Conservation (phyloP, 345 rosid genomes). For the Arabidopsis arenosa region DNA sequence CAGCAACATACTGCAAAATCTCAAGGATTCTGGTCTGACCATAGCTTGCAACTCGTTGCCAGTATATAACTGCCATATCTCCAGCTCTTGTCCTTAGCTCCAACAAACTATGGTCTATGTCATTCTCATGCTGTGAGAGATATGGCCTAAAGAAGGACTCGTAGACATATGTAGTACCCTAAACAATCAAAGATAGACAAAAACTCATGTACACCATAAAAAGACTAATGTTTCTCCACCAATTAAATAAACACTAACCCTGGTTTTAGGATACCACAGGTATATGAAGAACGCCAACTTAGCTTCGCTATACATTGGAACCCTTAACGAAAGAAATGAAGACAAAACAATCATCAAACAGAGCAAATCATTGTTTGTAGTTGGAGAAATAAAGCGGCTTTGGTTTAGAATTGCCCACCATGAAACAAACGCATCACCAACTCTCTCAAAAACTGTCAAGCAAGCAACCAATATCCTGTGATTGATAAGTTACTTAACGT, state of each 20-base stretch:
- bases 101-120: slow-evolving; percentile 62
- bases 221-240: background rate
- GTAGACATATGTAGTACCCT: slow-evolving; percentile 71
- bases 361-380: background rate
- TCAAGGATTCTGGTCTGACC: slow-evolving; percentile 61
- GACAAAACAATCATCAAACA: slow-evolving; percentile 2
- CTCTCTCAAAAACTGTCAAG: slow-evolving; percentile 69
- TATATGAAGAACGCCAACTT: slow-evolving; percentile 78
- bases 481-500: background rate
- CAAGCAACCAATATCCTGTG: slow-evolving; percentile 80
- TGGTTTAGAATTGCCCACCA: slow-evolving; percentile 51
- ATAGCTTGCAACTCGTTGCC: slow-evolving; percentile 68
- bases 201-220: background rate
- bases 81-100: slow-evolving; percentile 63
- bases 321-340: slow-evolving; percentile 55
- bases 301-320: slow-evolving; percentile 83
- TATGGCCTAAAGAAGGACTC: slow-evolving; percentile 58
- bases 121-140: slow-evolving; percentile 65
- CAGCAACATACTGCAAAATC: slow-evolving; percentile 57
- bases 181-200: slow-evolving; percentile 13
- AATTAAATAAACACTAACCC: slow-evolving; percentile 47
- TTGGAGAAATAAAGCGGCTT: background rate
- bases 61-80: slow-evolving; percentile 51
- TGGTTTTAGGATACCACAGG: slow-evolving; percentile 81
- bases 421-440: slow-evolving; percentile 72